Evolutionary conservation across 2,329 filamentous ascomycete species (phyloP), one percentile per base, ranked within the genome.

Genomic region (Thelonectria discophora): DNA sequence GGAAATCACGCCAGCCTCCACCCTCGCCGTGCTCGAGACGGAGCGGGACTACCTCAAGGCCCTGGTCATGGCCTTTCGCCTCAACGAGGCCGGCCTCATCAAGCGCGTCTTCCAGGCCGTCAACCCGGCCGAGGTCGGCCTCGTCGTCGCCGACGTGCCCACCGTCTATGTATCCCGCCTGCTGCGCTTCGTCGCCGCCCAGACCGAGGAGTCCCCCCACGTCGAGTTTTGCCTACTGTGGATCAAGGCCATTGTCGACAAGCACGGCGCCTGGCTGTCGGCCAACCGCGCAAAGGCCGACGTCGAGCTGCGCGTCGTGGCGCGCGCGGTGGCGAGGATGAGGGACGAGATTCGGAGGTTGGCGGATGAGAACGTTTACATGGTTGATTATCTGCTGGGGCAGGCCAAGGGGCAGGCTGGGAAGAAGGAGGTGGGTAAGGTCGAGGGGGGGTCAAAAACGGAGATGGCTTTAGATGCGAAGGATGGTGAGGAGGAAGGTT

Each of bases 151-250:
- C 54, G 87, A 90, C 32, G 80, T 97, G 39, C 95, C 95, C 1
- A 84, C 86, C 0, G 91, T 97, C 27, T 99, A 99, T 76, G 88
- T 99, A 6, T 87, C 91, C 27, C 88, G 92, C 3, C 81, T 98
- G 12, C 82, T 99, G 51, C 90, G 93, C 47, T 97, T 97, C 67
- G 90, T 98, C 7, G 93, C 93, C 2, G 85, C 90, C 10, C 92
- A 97, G 72, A 91, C 92, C 1, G 94, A 98, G 71, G 89, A 94
- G 73, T 94, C 90, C 2, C 94, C 94, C 2, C 94, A 97, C 80
- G 85, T 99, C 5, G 95, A 99, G 78, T 96, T 98, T 78, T 97
- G 95, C 72, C 81, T 99, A 46, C 80, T 94, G 9, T 99, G 95
- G 95, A 91, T 97, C 72, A 92, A 95, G 76, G 88, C 92, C 1